A percentile compares a stretch with the other conserved stretches of the same genome.
Conservation (phyloP, 495 filamentous ascomycete species). For the Neurospora sp. region DNA sequence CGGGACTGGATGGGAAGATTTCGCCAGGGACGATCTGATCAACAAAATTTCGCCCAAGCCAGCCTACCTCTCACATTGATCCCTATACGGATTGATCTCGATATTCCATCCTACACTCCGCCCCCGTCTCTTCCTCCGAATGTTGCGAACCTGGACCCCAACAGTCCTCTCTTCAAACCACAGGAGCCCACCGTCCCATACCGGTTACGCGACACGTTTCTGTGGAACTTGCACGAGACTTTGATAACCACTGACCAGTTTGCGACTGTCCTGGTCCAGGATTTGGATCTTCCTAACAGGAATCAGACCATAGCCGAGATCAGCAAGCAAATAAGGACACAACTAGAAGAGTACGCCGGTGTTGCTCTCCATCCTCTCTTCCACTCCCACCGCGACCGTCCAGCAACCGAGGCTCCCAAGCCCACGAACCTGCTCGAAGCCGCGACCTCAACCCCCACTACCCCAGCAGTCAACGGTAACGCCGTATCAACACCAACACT, state of each 20-base stretch:
- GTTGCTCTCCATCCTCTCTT: constrained; percentile 90
- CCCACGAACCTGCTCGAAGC: constrained; percentile 13
- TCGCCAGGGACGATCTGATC: constrained; percentile 43
- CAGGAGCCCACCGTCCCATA: constrained; percentile 72
- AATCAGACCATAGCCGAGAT: constrained; percentile 61
- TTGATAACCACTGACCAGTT: constrained; percentile 93
- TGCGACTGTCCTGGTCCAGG: constrained; percentile 79
- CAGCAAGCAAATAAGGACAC: constrained; percentile 85
- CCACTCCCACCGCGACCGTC: constrained; percentile 44
- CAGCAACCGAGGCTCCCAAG: constrained; percentile 33
- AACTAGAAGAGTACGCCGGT: constrained; percentile 92
- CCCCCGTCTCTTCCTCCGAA: constrained; percentile 61
- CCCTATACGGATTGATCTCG: constrained; percentile 92
- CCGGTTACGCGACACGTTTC: constrained; percentile 82
- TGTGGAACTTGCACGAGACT: constrained; percentile 97
- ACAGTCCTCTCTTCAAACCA: constrained; percentile 61
- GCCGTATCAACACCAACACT: constrained; percentile 20
- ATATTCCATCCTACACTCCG: constrained; percentile 72
- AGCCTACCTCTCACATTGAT: constrained; percentile 82
- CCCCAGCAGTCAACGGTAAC: constrained; percentile 24
- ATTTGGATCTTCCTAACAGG: constrained; percentile 80
- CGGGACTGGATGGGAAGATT: constrained; percentile 90
- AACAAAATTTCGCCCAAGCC: constrained; percentile 74
- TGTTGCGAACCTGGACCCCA: constrained; percentile 39
- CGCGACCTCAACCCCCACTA: constrained; percentile 35